These are phyloP conservation scores for Penicillium pulvis DNA, from an alignment of 495 filamentous ascomycete genomes.

Conservation along the genomic window DNA sequence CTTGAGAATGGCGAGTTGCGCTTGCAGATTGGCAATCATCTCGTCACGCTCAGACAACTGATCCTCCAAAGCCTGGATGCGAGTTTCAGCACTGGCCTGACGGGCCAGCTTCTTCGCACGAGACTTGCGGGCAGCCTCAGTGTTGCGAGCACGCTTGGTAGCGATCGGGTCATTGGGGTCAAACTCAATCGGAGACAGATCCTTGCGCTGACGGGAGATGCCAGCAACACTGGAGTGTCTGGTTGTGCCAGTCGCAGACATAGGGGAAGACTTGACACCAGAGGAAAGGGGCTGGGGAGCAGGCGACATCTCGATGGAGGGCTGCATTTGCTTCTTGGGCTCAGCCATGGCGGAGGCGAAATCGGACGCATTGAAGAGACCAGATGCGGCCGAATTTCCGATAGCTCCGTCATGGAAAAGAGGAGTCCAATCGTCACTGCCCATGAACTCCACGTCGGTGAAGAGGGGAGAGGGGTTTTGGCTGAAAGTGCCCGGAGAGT, in stretches of 20 bases:
- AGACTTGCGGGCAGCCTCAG: slow-evolving; percentile 92
- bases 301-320: slow-evolving; percentile 39
- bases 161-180: slow-evolving; percentile 68
- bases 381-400: slow-evolving; percentile 1
- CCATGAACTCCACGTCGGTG: slow-evolving; percentile 38
- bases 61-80: slow-evolving; percentile 53
- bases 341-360: slow-evolving; percentile 26
- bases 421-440: slow-evolving; percentile 46
- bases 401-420: slow-evolving; percentile 60
- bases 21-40: slow-evolving; percentile 55
- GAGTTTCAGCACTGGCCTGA: slow-evolving; percentile 60
- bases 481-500: slow-evolving; percentile 66
- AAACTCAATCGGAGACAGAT: slow-evolving; percentile 70
- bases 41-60: slow-evolving; percentile 57
- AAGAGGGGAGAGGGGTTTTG: slow-evolving; percentile 76
- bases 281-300: slow-evolving; percentile 41
- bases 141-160: slow-evolving; percentile 94
- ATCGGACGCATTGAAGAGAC: slow-evolving; percentile 26
- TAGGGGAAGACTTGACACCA: slow-evolving; percentile 20
- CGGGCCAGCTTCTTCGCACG: slow-evolving; percentile 77
- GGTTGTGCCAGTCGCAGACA: slow-evolving; percentile 30
- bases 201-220: slow-evolving; percentile 73
- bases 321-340: slow-evolving; percentile 34
- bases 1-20: slow-evolving; percentile 26
- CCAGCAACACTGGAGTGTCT: slow-evolving; percentile 72